phyloP scores from a whole-genome alignment of 805 yeast species.

The Candida hungchunana region DNA sequence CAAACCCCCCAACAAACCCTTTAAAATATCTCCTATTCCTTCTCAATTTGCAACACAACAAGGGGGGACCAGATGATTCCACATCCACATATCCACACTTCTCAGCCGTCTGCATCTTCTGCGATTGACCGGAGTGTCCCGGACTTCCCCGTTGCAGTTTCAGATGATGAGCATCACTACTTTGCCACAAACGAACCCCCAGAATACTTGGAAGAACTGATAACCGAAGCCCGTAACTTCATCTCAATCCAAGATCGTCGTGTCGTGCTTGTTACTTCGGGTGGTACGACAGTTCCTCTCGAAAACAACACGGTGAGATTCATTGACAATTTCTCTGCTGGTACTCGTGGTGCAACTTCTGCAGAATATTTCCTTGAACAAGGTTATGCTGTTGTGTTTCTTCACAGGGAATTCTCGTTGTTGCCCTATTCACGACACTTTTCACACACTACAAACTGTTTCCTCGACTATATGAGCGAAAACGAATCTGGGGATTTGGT shows the following conservation, averaged over 20 bases:
- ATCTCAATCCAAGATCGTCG: slow-evolving; percentile 52
- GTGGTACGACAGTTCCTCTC: slow-evolving; percentile 97
- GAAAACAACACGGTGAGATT: slow-evolving; percentile 96
- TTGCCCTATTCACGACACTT: slow-evolving; percentile 91
- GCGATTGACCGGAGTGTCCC: slow-evolving; percentile 81
- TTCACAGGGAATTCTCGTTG: slow-evolving; percentile 88
- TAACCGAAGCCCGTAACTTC: slow-evolving; percentile 54
- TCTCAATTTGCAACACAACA: not conserved
- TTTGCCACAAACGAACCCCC: slow-evolving; percentile 75
- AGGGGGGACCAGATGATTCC: not conserved
- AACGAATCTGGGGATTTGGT: slow-evolving; percentile 46
- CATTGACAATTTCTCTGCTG: slow-evolving; percentile 95
- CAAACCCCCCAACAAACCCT: too few species aligned
- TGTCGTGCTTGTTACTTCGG: slow-evolving; percentile 84
- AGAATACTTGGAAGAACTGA: slow-evolving; percentile 59
- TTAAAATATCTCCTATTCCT: too few species aligned
- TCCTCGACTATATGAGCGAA: slow-evolving; percentile 74
- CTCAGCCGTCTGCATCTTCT: slow-evolving; percentile 60
- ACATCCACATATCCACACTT: slow-evolving; percentile 44
- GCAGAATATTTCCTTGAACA: slow-evolving; percentile 85
- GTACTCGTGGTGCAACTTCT: slow-evolving; percentile 95
- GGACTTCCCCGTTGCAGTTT: slow-evolving; percentile 71
- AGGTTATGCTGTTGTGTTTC: slow-evolving; percentile 88
- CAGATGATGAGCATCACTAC: slow-evolving; percentile 68
- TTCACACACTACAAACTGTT: slow-evolving; percentile 78